A percentile compares a stretch with the other conserved stretches of the same genome.
Conservation (phyloP, 1,284 basidiomycete genomes). For the Dichomitus squalens region DNA sequence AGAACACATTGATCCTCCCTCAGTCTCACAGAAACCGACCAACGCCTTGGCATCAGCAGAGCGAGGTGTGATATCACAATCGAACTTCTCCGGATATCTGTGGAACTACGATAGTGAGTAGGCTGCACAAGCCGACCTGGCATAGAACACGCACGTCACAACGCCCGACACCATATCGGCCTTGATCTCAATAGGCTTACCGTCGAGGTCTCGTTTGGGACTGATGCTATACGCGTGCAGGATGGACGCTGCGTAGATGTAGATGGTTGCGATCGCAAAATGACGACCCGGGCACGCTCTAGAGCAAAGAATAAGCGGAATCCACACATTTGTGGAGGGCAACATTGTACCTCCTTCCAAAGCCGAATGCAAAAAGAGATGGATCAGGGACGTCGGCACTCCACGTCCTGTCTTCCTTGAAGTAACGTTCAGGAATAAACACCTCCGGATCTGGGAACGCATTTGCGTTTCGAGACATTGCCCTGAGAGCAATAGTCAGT, state of each 20-base stretch:
- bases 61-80: slow-evolving; percentile 20
- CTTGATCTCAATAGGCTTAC: slow-evolving; percentile 7
- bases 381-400: slow-evolving; percentile 14
- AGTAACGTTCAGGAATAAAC: slow-evolving; percentile 26
- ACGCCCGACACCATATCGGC: slow-evolving; percentile 19
- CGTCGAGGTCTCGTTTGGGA: slow-evolving; percentile 9
- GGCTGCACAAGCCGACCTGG: too few relatives aligned
- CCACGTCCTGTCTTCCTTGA: slow-evolving; percentile 14
- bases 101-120: not conserved
- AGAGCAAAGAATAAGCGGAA: not conserved
- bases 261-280: slow-evolving; percentile 23
- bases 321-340: not conserved
- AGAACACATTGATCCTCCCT: not conserved
- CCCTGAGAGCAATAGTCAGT: slow-evolving; percentile 9
- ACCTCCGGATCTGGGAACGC: slow-evolving; percentile 20
- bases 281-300: slow-evolving; percentile 22
- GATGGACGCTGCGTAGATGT: slow-evolving; percentile 22
- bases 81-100: slow-evolving; percentile 20
- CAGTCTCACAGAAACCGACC: not conserved
- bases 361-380: slow-evolving; percentile 24
- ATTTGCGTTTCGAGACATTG: slow-evolving; percentile 17
- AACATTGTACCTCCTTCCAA: slow-evolving; percentile 16
- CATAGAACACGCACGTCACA: slow-evolving; percentile 13
- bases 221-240: slow-evolving; percentile 24
- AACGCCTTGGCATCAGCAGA: slow-evolving; percentile 5